These are phyloP conservation scores for Fonsecaea erecta DNA, from an alignment of 2,329 filamentous ascomycete genomes.

Conservation along the genomic window DNA sequence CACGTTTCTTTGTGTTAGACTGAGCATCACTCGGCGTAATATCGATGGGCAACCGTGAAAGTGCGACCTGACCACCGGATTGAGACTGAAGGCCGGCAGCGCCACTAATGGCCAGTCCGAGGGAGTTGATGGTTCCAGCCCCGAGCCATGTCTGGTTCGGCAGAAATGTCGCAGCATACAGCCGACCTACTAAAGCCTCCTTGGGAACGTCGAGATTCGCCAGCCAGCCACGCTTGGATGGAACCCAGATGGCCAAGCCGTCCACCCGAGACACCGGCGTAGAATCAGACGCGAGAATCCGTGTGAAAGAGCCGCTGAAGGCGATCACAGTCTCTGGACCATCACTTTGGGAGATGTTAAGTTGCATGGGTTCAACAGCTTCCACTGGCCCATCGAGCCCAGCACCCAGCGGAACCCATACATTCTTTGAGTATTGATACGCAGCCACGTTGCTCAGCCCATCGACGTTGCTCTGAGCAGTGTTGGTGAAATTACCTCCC, in stretches of 20 bases:
- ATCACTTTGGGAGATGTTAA: slow-evolving; percentile 74
- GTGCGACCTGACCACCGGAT: slow-evolving; percentile 40
- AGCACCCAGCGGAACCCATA: slow-evolving; percentile 79
- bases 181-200: slow-evolving; percentile 70
- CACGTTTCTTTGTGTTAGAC: slow-evolving; percentile 37
- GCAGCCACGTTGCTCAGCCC: slow-evolving; percentile 73
- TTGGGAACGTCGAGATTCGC: slow-evolving; percentile 69
- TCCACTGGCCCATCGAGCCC: slow-evolving; percentile 82
- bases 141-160: slow-evolving; percentile 67
- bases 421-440: slow-evolving; percentile 70
- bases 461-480: slow-evolving; percentile 62
- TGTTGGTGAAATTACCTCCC: slow-evolving; percentile 82
- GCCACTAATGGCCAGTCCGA: slow-evolving; percentile 72
- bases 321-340: slow-evolving; percentile 73
- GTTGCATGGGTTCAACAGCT: slow-evolving; percentile 72
- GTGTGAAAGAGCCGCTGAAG: slow-evolving; percentile 78
- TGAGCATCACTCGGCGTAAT: slow-evolving; percentile 44
- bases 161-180: slow-evolving; percentile 73
- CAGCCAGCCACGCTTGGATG: slow-evolving; percentile 83
- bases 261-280: slow-evolving; percentile 65
- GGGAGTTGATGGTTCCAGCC: slow-evolving; percentile 80
- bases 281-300: slow-evolving; percentile 69
- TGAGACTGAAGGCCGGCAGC: slow-evolving; percentile 65
- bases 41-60: slow-evolving; percentile 56
- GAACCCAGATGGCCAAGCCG: slow-evolving; percentile 91